Evolutionary conservation across 441 rosid species (phyloP), one percentile per base, ranked within the genome.

Genomic region (Gossypium laxum): DNA sequence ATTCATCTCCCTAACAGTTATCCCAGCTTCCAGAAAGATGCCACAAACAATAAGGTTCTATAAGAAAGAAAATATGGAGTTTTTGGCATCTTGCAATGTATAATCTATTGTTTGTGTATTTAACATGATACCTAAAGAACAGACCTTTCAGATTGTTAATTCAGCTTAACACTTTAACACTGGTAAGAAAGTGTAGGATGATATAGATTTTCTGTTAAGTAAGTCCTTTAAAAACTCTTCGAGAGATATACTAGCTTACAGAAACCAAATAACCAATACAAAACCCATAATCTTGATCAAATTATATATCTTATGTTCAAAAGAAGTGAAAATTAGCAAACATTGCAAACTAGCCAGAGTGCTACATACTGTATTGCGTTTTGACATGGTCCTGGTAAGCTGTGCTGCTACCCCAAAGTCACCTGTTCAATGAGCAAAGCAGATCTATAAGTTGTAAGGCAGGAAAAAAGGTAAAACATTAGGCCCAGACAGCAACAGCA

Each of bases 381-480:
- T 95, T 43, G 99, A 95, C 99, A 95, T 95, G 74, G 99, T 95
- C 80, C 99, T 86, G 3, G 98, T 92, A 76, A 92, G 97, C 75
- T 95, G 99, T 11, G 98, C 98, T 7, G 99, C 99, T 79, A 95
- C 99, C 74, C 99, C 99, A 88, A 95, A 95, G 82, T 95, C 99
- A 78, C 98, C 99, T 95, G 91, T 65, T 82, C 85, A 78, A 52
- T 61, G 2, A 69, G 30, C 66, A 71, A 47, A 64, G 43, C 47
- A 67, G 62, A 79, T 78, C 69, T 6, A 51, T 2, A 79, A 32
- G 47, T 22, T 14, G 32, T 38, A 61, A 43, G 26, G 24, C 18
- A 30, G 41, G 5, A 17, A 57, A 54, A 72, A 72, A 5, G 18
- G 19, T n/a, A 24, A 47, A 45, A 22, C 22, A 47, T 47, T 22